Conservation (phyloP, 805 yeast genomes). For the Schizosaccharomyces octosporus region DNA sequence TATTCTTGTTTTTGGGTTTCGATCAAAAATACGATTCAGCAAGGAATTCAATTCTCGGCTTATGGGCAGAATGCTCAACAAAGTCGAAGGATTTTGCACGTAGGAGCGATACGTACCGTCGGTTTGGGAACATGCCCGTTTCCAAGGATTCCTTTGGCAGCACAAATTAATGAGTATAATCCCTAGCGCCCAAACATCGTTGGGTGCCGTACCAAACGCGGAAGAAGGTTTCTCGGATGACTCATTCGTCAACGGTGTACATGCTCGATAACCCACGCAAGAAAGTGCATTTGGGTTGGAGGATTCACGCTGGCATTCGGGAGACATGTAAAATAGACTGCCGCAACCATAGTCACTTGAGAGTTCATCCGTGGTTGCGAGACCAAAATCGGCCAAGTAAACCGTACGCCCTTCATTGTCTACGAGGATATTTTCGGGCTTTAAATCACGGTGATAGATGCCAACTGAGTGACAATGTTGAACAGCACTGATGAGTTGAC, state of each 20-base stretch:
- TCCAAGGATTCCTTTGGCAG: slow-evolving; percentile 76
- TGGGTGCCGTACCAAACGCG: slow-evolving; percentile 24
- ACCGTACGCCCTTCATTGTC: slow-evolving; percentile 29
- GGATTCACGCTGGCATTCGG: slow-evolving; percentile 22
- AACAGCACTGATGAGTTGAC: slow-evolving; percentile 63
- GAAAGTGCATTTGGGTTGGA: neutral
- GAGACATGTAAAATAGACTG: slow-evolving; percentile 78
- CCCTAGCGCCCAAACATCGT: slow-evolving; percentile 72
- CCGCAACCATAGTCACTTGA: slow-evolving; percentile 63
- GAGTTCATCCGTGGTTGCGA: slow-evolving; percentile 41
- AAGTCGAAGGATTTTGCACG: slow-evolving; percentile 26
- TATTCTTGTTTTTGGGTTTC: slow-evolving; percentile 8
- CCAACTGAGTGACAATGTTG: slow-evolving; percentile 58
- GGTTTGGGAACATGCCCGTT: slow-evolving; percentile 30
- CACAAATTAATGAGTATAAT: slow-evolving; percentile 53
- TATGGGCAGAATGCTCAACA: slow-evolving; percentile 48
- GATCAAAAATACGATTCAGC: slow-evolving; percentile 16
- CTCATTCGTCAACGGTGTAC: neutral
- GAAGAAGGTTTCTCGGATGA: neutral
- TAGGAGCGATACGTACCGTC: slow-evolving; percentile 45
- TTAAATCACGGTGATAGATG: slow-evolving; percentile 81
- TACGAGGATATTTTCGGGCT: slow-evolving; percentile 79
- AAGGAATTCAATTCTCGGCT: slow-evolving; percentile 34
- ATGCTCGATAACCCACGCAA: neutral
- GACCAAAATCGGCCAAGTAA: slow-evolving; percentile 68